These are phyloP conservation scores for Bertia moriformis DNA, from an alignment of 2,329 filamentous ascomycete genomes.

Conservation along the genomic window DNA sequence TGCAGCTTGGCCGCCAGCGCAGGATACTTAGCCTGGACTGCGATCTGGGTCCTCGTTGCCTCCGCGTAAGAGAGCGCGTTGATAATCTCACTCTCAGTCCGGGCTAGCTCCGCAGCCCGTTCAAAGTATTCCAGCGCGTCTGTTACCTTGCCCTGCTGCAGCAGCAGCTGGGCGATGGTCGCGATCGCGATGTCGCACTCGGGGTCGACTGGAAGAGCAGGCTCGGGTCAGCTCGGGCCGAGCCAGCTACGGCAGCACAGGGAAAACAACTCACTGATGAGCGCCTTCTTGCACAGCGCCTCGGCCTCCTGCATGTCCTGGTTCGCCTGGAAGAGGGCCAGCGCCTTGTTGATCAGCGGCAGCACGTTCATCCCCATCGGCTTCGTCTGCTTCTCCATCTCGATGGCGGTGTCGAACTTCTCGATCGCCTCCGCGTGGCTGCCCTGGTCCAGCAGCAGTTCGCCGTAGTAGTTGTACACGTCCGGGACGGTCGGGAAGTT, in stretches of 20 bases:
- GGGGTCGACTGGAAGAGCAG: constrained; percentile 71
- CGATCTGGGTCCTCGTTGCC: constrained; percentile 86
- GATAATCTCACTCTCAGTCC: constrained; percentile 88
- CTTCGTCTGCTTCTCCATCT: constrained; percentile 92
- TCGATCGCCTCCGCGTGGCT: constrained; percentile 91
- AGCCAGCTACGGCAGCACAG: constrained; percentile 2
- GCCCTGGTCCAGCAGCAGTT: constrained; percentile 88
- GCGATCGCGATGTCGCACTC: constrained; percentile 98
- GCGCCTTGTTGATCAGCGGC: constrained; percentile 93
- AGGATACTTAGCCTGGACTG: constrained; percentile 77
- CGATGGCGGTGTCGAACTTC: constrained; percentile 96
- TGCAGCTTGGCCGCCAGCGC: constrained; percentile 61
- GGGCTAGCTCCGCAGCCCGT: constrained; percentile 80
- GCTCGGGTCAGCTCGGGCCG: constrained; percentile 7
- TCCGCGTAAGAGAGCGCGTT: constrained; percentile 95
- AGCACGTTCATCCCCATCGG: constrained; percentile 94
- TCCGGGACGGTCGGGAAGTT: constrained; percentile 94
- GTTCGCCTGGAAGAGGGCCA: constrained; percentile 96
- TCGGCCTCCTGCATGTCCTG: constrained; percentile 89
- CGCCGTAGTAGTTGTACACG: constrained; percentile 99
- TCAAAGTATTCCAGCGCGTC: constrained; percentile 95
- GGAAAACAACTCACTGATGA: constrained; percentile 69
- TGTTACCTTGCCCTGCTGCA: constrained; percentile 93
- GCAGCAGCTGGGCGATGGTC: constrained; percentile 91
- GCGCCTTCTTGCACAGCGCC: constrained; percentile 88